Evolutionary conservation across 768 basidiomycete species (phyloP).

Genomic region (Termitomyces heimii): DNA sequence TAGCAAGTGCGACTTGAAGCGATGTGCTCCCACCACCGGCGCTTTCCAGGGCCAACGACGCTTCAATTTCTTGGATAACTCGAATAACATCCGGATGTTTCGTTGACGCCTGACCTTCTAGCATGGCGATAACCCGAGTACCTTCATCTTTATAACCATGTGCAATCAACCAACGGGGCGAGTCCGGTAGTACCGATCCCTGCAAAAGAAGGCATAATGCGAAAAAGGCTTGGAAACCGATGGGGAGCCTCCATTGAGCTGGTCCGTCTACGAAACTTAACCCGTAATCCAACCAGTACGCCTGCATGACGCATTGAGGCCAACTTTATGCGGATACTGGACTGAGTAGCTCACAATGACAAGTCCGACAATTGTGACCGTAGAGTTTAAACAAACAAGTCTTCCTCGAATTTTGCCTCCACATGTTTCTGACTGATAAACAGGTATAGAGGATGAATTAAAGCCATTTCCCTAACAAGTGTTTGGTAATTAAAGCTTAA

Average conservation of each 20-base stretch:
- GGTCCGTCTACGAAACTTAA: slow-evolving; percentile 29
- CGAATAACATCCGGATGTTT: slow-evolving; percentile 28
- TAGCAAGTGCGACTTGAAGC: background rate
- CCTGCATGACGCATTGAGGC: slow-evolving; percentile 11
- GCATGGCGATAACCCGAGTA: slow-evolving; percentile 25
- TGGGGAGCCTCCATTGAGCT: slow-evolving; percentile 20
- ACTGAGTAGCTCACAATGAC: slow-evolving; percentile 23
- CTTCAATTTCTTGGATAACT: slow-evolving; percentile 29
- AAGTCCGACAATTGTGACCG: slow-evolving; percentile 32
- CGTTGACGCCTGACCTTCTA: slow-evolving; percentile 24
- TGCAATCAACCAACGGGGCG: slow-evolving; percentile 34
- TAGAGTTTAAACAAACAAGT: slow-evolving; percentile 30
- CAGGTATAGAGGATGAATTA: slow-evolving; percentile 34
- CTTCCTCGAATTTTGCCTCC: slow-evolving; percentile 28
- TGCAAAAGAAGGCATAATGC: slow-evolving; percentile 31
- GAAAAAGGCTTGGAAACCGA: slow-evolving; percentile 34
- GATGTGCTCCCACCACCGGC: slow-evolving; percentile 22
- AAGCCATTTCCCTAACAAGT: slow-evolving; percentile 30
- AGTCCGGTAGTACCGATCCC: slow-evolving; percentile 28
- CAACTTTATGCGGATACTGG: background rate
- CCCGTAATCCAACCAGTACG: slow-evolving; percentile 37
- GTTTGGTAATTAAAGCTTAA: background rate
- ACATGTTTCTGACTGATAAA: slow-evolving; percentile 35
- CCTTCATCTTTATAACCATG: slow-evolving; percentile 30
- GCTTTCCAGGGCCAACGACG: slow-evolving; percentile 29